phyloP scores from a whole-genome alignment of 345 rosid species.

The Sapria himalayana region DNA sequence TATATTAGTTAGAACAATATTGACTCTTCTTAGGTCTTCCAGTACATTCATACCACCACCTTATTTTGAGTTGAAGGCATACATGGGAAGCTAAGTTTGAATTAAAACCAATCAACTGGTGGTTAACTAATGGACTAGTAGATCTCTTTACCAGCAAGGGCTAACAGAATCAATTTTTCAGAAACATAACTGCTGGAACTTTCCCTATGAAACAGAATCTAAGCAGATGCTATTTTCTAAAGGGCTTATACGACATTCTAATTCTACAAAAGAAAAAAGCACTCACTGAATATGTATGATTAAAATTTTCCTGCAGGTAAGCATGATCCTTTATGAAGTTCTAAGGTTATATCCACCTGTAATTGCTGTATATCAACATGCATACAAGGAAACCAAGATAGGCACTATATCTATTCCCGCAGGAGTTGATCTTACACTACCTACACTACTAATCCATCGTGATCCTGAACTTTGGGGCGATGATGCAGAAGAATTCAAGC shows the following conservation, averaged over 20 bases:
- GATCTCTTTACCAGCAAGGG: no score
- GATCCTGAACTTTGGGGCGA: constrained; percentile 23
- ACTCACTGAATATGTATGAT: not conserved
- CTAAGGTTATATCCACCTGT: constrained; percentile 30
- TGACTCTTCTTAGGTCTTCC: no score
- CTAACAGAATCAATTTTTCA: no score
- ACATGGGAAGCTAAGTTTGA: no score
- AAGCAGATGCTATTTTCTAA: not conserved
- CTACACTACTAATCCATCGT: constrained; percentile 19
- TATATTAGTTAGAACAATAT: no score
- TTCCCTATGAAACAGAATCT: not conserved
- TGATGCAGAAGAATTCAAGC: constrained; percentile 20
- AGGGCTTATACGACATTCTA: not conserved
- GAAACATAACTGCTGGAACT: not conserved
- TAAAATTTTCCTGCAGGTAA: constrained; percentile 13
- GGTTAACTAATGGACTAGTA: no score
- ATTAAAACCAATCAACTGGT: no score
- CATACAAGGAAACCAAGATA: constrained; percentile 11
- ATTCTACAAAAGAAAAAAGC: not conserved
- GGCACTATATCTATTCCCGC: constrained; percentile 17
- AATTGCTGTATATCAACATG: constrained; percentile 13
- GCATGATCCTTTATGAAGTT: constrained; percentile 21
- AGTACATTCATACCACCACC: no score
- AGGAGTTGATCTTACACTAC: constrained; percentile 17
- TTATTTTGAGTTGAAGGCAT: no score